Percentiles rank a stretch among this genome's conserved stretches.
Evolutionary conservation across 768 basidiomycete species (phyloP).

Genomic region (Amanita fuliginea): DNA sequence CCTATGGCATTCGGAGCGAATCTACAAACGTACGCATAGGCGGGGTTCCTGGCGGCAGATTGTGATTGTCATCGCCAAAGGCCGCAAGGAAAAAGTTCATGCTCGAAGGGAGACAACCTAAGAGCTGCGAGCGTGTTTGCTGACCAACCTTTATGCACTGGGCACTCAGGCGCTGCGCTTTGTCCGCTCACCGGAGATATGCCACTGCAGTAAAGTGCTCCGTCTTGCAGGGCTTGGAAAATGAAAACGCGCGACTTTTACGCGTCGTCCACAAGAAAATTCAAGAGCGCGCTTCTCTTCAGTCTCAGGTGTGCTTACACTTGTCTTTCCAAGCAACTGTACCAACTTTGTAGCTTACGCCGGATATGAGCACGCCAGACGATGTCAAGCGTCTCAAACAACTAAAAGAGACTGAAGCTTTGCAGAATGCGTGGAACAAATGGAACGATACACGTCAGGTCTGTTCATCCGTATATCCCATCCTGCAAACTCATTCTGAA

Average conservation of each 20-base stretch:
- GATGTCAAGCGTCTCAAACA: slow-evolving; percentile 50
- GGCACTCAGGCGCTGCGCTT: not conserved
- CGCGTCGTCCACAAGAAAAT: slow-evolving; percentile 43
- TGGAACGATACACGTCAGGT: slow-evolving; percentile 54
- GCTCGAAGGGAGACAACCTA: not conserved
- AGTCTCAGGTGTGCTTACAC: slow-evolving; percentile 25
- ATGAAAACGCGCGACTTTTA: slow-evolving; percentile 40
- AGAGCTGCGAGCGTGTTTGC: not conserved
- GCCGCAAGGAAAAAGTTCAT: slow-evolving; percentile 9
- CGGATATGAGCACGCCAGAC: slow-evolving; percentile 38
- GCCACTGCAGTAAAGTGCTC: not conserved
- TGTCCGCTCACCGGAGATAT: slow-evolving; percentile 2
- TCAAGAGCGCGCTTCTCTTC: slow-evolving; percentile 33
- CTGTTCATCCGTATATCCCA: slow-evolving; percentile 8
- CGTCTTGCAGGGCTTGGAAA: slow-evolving; percentile 17
- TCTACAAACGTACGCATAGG: slow-evolving; percentile 39
- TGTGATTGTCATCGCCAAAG: slow-evolving; percentile 22
- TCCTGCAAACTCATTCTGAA: slow-evolving; percentile 1
- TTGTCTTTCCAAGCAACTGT: slow-evolving; percentile 5
- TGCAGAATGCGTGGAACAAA: slow-evolving; percentile 57
- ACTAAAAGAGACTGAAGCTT: slow-evolving; percentile 57
- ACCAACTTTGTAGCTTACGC: slow-evolving; percentile 31
- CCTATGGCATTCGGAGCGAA: not conserved
- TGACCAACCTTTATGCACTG: slow-evolving; percentile 1
- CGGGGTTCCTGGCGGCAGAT: slow-evolving; percentile 51